These are phyloP conservation scores for Corchorus capsularis DNA, from an alignment of 345 rosid species.

Conservation along the genomic window DNA sequence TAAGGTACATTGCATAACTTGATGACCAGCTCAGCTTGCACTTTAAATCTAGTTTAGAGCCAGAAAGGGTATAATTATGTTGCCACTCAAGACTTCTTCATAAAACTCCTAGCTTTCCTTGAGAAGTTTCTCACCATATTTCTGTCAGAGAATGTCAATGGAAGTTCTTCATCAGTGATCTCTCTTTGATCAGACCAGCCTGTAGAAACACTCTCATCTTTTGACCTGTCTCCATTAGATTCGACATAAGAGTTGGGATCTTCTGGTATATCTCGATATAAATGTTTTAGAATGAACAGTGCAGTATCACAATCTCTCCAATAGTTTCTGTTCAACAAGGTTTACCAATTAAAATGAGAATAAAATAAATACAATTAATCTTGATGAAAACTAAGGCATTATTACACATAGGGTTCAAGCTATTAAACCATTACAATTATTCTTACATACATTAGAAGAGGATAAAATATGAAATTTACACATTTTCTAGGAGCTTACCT, in stretches of 20 bases:
- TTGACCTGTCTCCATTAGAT: conserved; percentile 33
- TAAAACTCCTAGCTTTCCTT: conserved; percentile 51
- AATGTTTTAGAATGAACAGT: conserved; percentile 84
- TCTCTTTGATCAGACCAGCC: conserved; percentile 56
- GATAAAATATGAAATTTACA: neutral
- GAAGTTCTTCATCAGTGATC: conserved; percentile 65
- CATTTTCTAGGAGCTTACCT: neutral
- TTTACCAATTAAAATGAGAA: conserved; percentile 13
- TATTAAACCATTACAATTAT: neutral
- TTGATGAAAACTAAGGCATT: neutral
- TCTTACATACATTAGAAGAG: neutral
- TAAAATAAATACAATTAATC: neutral
- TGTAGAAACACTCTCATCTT: conserved; percentile 30
- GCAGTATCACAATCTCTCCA: conserved; percentile 98
- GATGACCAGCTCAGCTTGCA: conserved; percentile 12
- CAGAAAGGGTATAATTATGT: neutral
- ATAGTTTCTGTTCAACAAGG: conserved; percentile 68
- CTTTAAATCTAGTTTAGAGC: neutral
- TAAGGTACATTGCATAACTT: neutral
- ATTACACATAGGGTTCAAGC: neutral
- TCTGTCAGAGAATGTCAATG: conserved; percentile 72
- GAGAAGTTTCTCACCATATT: conserved; percentile 54
- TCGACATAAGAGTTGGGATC: conserved; percentile 42
- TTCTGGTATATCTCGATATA: conserved; percentile 73
- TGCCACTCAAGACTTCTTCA: conserved; percentile 32